These are phyloP conservation scores for Thyridium curvatum DNA, from an alignment of 2,329 filamentous ascomycete species.

Conservation along the genomic window DNA sequence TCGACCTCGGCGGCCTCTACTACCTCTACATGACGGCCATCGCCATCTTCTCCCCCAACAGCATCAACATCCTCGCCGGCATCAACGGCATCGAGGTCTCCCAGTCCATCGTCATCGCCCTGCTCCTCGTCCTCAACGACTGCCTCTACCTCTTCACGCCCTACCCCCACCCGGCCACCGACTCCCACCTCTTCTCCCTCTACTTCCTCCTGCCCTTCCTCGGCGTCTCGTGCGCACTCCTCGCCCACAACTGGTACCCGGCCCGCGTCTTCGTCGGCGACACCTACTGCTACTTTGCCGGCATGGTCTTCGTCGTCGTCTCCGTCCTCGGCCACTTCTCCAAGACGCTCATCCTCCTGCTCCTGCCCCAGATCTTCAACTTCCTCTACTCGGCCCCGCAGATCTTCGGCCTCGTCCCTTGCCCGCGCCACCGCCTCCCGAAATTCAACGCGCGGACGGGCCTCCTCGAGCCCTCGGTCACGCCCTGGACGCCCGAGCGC, in stretches of 20 bases:
- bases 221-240: constrained; percentile 80
- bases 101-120: constrained; percentile 85
- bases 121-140: constrained; percentile 81
- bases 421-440: constrained; percentile 86
- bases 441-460: constrained; percentile 81
- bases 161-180: constrained; percentile 87
- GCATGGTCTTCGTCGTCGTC: constrained; percentile 97
- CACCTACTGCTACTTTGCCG: constrained; percentile 99
- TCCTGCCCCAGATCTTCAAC: constrained; percentile 94
- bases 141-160: constrained; percentile 76
- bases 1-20: constrained; percentile 79
- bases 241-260: constrained; percentile 93
- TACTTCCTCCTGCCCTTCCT: constrained; percentile 93
- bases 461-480: constrained; percentile 79
- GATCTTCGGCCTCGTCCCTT: constrained; percentile 83
- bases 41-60: constrained; percentile 96
- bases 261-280: constrained; percentile 94
- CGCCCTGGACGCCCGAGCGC: constrained; percentile 60
- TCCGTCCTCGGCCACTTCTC: constrained; percentile 96
- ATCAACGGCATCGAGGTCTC: constrained; percentile 97
- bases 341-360: constrained; percentile 86
- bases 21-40: constrained; percentile 96
- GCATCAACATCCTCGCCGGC: constrained; percentile 99
- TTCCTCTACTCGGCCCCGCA: constrained; percentile 92
- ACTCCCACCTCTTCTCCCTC: constrained; percentile 92